Evolutionary conservation across 805 yeast genomes (phyloP), one percentile per base, ranked within the genome.

Genomic region (Candida rishiriensis): DNA sequence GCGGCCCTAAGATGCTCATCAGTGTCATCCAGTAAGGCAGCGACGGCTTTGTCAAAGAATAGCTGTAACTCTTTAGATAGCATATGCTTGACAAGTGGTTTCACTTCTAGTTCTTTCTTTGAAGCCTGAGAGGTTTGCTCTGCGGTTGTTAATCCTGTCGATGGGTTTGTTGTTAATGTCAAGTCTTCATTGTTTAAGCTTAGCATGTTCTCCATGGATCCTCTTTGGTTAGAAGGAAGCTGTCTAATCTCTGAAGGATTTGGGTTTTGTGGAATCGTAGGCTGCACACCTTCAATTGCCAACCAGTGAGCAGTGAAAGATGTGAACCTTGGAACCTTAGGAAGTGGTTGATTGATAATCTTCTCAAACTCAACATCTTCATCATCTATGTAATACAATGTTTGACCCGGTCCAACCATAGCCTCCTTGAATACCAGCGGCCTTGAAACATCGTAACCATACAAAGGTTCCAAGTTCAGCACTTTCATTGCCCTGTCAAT

Each of bases 211-310:
- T 80, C 80, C 59, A 82, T 85, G 3, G 97, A 88, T 33, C 97
- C 98, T 54, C 97, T 75, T 36, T 81, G 73, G 28, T 80, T 72
- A 4, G 96, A 88, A 15, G 95, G 86, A 44, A 88, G 68, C 30
- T 79, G 76, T 60, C 82, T 81, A 49, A 91, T 83, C 54, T 90
- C 97, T 40, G 80, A 73, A 16, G 82, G 77, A 40, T 83, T 76
- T 18, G 99, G 99, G 67, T 93, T 93, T 66, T 95, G 99, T 2
- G 97, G 95, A 43, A 93, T 91, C 29, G 93, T 83, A 1, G 99
- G 99, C 61, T 93, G 99, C 9, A 93, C 96, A 46, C 99, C 99
- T 65, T 93, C 99, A 42, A 93, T 87, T 0, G 99, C 98, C 29
- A 95, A 72, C 98, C 99, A 91, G 62, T 86, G 95, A 6, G 97